phyloP scores from a whole-genome alignment of 73 alveolate species.

The Tetrahymena borealis region DNA sequence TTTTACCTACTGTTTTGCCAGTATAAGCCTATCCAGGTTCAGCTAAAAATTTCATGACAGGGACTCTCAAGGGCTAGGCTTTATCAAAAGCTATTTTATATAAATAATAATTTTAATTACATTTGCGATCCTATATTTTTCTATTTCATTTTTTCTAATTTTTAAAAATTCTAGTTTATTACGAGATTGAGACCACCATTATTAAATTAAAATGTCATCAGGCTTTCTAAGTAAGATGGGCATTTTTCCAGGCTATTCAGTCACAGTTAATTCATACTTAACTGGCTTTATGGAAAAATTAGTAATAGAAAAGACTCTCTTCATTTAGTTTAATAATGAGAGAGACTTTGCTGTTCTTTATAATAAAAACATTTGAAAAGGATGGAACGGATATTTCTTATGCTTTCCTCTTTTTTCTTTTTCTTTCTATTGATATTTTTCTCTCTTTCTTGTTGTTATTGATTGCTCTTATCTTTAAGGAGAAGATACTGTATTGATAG shows the following conservation, averaged over 20 bases:
- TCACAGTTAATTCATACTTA: neutral
- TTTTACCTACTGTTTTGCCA: neutral
- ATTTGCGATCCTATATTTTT: too few species aligned
- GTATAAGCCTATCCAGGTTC: neutral
- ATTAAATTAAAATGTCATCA: neutral
- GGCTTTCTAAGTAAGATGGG: neutral
- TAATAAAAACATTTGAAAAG: neutral
- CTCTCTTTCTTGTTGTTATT: neutral
- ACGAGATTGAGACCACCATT: constrained; percentile 4
- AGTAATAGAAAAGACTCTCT: neutral
- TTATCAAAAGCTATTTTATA: neutral
- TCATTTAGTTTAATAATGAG: neutral
- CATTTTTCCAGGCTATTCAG: constrained; percentile 1
- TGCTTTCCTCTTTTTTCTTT: neutral
- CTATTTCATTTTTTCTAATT: neutral
- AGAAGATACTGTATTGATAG: neutral
- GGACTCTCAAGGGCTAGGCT: neutral
- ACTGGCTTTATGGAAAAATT: neutral
- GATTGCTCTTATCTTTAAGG: neutral
- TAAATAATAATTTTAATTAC: neutral
- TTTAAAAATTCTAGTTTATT: neutral
- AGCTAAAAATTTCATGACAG: neutral
- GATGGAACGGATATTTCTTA: neutral
- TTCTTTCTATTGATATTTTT: neutral
- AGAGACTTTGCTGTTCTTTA: neutral